Conservation (phyloP, 228 moss, liverwort and hornwort species). For the Sphagnum fallax region DNA sequence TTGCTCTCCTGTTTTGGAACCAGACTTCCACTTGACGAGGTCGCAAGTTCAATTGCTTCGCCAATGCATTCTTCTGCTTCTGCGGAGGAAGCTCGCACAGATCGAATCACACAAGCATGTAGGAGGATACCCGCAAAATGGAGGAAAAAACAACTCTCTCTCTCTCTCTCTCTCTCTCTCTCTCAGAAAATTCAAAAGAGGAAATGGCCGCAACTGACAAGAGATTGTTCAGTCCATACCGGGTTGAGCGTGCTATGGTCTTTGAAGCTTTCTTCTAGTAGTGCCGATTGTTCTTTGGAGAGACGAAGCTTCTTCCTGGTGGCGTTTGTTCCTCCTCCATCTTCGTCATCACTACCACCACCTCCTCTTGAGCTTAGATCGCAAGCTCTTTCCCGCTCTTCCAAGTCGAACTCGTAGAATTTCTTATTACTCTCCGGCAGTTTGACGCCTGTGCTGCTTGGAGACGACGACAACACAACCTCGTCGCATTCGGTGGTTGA, state of each 20-base stretch:
- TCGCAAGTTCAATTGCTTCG: slow-evolving; percentile 79
- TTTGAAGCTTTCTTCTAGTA: slow-evolving; percentile 92
- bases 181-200: background rate
- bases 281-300: slow-evolving; percentile 89
- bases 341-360: slow-evolving; percentile 59
- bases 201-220: background rate
- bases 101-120: background rate
- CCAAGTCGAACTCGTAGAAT: slow-evolving; percentile 54
- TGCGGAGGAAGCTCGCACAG: background rate
- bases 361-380: slow-evolving; percentile 77
- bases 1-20: slow-evolving; percentile 96
- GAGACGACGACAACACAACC: slow-evolving; percentile 7
- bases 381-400: slow-evolving; percentile 59
- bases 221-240: background rate
- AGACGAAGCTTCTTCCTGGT: slow-evolving; percentile 94
- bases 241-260: slow-evolving; percentile 96
- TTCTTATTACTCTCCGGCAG: slow-evolving; percentile 19
- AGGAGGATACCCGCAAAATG: background rate
- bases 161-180: background rate
- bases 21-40: slow-evolving; percentile 98
- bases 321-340: slow-evolving; percentile 41
- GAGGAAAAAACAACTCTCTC: background rate
- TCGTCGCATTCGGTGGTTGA: slow-evolving; percentile 87
- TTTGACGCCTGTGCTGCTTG: background rate
- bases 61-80: slow-evolving; percentile 94